Percentiles rank a stretch among this genome's conserved stretches.
phyloP scores from a whole-genome alignment of 2,329 filamentous ascomycete genomes.

The Penicillium psychrosexuale region DNA sequence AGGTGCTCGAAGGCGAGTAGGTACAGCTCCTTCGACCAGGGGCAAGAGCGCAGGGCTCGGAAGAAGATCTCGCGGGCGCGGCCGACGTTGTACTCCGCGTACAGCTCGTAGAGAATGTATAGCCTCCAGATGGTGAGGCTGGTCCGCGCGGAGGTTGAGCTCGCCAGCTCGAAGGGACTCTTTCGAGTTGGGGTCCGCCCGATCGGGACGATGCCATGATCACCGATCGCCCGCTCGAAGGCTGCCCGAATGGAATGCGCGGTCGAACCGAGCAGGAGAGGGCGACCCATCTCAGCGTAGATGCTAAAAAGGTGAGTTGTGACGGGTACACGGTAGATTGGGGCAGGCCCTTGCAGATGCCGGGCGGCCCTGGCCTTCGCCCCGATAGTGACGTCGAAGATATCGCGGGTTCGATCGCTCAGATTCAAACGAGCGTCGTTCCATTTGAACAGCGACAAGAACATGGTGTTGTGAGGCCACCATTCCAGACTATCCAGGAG shows the following conservation, averaged over 20 bases:
- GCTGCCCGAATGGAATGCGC: slow-evolving; percentile 53
- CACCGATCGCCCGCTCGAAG: slow-evolving; percentile 53
- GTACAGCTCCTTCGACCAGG: slow-evolving; percentile 62
- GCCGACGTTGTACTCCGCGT: slow-evolving; percentile 32
- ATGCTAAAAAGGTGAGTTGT: slow-evolving; percentile 56
- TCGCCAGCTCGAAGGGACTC: neutral
- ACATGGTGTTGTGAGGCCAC: slow-evolving; percentile 74
- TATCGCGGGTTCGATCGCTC: slow-evolving; percentile 70
- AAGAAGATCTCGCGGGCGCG: slow-evolving; percentile 55
- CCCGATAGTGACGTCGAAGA: slow-evolving; percentile 43
- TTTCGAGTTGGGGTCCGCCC: neutral
- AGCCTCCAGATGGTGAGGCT: slow-evolving; percentile 51
- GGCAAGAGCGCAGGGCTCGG: slow-evolving; percentile 55
- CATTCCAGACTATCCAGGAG: slow-evolving; percentile 58
- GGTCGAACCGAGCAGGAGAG: slow-evolving; percentile 45
- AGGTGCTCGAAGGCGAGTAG: slow-evolving; percentile 55
- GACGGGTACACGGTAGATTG: slow-evolving; percentile 31
- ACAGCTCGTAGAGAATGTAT: slow-evolving; percentile 51
- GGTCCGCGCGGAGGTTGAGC: slow-evolving; percentile 22
- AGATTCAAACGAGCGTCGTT: slow-evolving; percentile 69
- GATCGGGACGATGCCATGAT: slow-evolving; percentile 11
- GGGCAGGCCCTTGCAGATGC: neutral
- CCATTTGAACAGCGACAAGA: slow-evolving; percentile 70
- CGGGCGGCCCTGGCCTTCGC: neutral
- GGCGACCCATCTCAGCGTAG: slow-evolving; percentile 51